Evolutionary conservation across 2,329 filamentous ascomycete genomes (phyloP).

Genomic region (Coleophoma cylindrospora): DNA sequence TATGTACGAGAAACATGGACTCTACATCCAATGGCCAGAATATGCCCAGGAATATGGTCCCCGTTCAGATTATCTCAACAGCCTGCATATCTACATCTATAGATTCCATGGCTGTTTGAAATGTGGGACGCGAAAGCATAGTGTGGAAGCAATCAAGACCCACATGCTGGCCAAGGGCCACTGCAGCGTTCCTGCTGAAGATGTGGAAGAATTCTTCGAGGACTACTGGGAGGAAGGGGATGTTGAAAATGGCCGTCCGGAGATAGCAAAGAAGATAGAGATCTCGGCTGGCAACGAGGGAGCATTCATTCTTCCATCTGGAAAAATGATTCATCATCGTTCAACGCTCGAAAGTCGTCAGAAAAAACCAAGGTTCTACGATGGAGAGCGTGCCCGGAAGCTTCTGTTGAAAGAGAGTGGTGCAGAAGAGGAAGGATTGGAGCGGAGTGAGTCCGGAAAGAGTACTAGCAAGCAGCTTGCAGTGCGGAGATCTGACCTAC

Average conservation of each 20-base stretch:
- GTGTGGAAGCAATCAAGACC: slow-evolving; percentile 40
- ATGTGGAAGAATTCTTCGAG: slow-evolving; percentile 36
- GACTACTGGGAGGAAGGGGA: slow-evolving; percentile 5
- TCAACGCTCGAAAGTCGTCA: slow-evolving; percentile 1
- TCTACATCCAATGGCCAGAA: slow-evolving; percentile 35
- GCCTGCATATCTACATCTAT: slow-evolving; percentile 42
- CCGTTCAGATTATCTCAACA: slow-evolving; percentile 38
- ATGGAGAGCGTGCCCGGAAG: not conserved
- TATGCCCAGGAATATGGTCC: slow-evolving; percentile 34
- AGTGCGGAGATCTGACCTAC: slow-evolving; percentile 1
- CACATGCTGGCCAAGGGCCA: slow-evolving; percentile 46
- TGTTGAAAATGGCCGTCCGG: slow-evolving; percentile 1
- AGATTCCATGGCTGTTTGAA: slow-evolving; percentile 44
- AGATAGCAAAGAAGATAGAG: not conserved
- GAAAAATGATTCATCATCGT: slow-evolving; percentile 28
- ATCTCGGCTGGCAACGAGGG: slow-evolving; percentile 16
- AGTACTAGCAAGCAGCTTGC: slow-evolving; percentile 9
- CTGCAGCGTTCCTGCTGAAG: slow-evolving; percentile 35
- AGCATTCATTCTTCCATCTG: slow-evolving; percentile 30
- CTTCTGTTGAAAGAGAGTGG: slow-evolving; percentile 1
- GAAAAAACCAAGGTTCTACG: not conserved
- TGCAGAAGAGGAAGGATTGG: not conserved
- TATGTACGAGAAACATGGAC: slow-evolving; percentile 43
- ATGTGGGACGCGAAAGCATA: slow-evolving; percentile 39
- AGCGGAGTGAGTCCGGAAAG: not conserved